Base-by-base conservation (phyloP, 768 basidiomycete species). In the Chlorophyllum brunneum region DNA sequence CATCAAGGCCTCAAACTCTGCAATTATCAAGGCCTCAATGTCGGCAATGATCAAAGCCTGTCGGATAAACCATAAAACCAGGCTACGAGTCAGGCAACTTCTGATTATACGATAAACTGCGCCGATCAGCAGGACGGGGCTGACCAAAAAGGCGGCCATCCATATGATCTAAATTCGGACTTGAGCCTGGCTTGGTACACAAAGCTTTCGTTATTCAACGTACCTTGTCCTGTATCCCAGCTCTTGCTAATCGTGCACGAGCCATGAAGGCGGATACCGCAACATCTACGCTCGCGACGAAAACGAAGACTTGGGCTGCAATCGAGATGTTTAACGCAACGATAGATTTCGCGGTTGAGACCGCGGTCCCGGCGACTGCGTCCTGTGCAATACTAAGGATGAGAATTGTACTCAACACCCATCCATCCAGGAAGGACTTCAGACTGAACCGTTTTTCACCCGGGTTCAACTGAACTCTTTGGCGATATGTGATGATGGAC, bases 401-500 rank as follows among this genome's bases (percentile, higher is more conserved):
- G 10, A 48, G 8, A 22, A 39, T 48, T 3, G 20, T n/a, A 9
- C 36, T 15, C 16, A 48, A 39, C 9, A 30, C 4, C 37, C 36
- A 48, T 8, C 48, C 48, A 22, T 48, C 48, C 6, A 48, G 23
- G n/a, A 48, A 39, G 1, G 48, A 27, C 18, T 48, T 48, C 23
- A 48, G 18, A 15, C 26, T 48, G 48, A 48, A 48, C 5, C 4
- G 11, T 0, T 5, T 7, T 39, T 48, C 48, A 8, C 6, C 13
- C n/a, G 48, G 48, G 23, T 48, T 38, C n/a, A 48, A 24, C 15
- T 48, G 48, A 18, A 48, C 8, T n/a, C 37, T 13, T 18, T 48
- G 36, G 3, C 48, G 48, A 15, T 48, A 39, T 23, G 48, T 23
- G 18, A 48, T 16, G 37, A 48, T 48, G n/a, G 48, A 23, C 9